Evolutionary conservation across 2,329 filamentous ascomycete genomes (phyloP), one percentile per base, ranked within the genome.

Genomic region (Paraconiothyrium sp.): DNA sequence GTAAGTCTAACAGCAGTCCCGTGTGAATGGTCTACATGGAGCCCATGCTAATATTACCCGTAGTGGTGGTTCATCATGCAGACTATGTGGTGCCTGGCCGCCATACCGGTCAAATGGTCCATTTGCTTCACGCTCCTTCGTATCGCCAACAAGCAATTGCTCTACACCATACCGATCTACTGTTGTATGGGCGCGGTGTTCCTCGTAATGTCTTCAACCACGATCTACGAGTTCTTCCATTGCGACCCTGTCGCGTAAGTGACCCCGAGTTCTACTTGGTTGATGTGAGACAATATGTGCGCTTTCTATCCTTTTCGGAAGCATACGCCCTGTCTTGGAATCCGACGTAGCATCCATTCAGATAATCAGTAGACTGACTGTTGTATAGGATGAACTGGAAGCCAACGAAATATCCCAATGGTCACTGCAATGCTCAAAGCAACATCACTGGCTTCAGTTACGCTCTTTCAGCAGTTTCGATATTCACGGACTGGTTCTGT

Each of bases 111-210:
- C 58, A 78, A 78, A 62, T 69, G 76, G 57, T 72, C 70, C 52
- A 77, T 78, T 48, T 70, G 72, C 11, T 72, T 77, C 54, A 76
- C 73, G 58, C 61, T 77, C n/a, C 71, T 75, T 27, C 73, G 76
- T 13, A 71, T 77, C 37, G 75, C 74, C 20, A 67, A 67, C 3
- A 70, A 69, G 0, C 71, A 71, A 57, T 71, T 66, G 20, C 59
- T 58, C 9, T 77, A 72, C 35, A 59, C 63, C n/a, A 63, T 61
- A 22, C 62, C 66, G 4, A 68, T 75, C 0, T 78, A 71, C 50
- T 62, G 58, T 30, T 67, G 75, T 52, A 70, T 71, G 22, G 64
- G 57, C n/a, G 68, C 73, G 5, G 56, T 72, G 5, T 71, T 72
- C 34, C 16, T 73, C 9, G 72, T 73, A 24, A 69, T 72, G 16